Evolutionary conservation across 345 rosid genomes (phyloP), one percentile per base, ranked within the genome.

Genomic region (Aurinia saxatilis): DNA sequence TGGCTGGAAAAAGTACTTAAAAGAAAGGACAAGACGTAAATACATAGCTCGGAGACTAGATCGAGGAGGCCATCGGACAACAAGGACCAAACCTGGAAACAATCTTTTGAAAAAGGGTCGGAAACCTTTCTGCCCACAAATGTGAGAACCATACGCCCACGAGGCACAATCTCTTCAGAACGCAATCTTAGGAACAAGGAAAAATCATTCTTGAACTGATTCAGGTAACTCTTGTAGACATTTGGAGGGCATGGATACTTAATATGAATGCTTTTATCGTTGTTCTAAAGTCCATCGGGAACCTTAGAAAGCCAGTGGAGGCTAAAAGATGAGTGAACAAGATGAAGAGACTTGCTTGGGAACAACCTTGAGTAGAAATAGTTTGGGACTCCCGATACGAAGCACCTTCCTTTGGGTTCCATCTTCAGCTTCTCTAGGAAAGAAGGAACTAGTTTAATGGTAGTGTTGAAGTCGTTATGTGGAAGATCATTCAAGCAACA

Each of bases 181-280:
- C 81, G 71, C 13, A 47, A 33, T 18, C 57, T 63, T 6, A 77
- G 29, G 50, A 84, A 80, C 8, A 4, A 12, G 0, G 68, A 56
- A 51, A 84, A 82, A 50, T 82, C 87, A 1, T 21, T 25, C 12
- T 73, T 54, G 31, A 79, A 84, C 51, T 79, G 84, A 7, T 53
- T 18, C 12, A 29, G 27, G 30, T 76, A 81, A 25, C 80, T 67
- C 48, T 68, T 60, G 6, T 33, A 18, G 0, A 78, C 81, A 2
- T 35, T 44, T 1, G 53, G 46, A 19, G 77, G 78, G 41, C 82
- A 71, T 8, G 64, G 31, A 8, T 42, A 53, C 15, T 38, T 44
- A 5, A 61, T 14, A 23, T 54, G 69, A 5, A 72, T 17, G 7
- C 53, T 61, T 10, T 42, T 36, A 17, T 54, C 62, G 39, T 73